phyloP scores from a whole-genome alignment of 2,329 filamentous ascomycete genomes.

The Aspergillus proliferans region DNA sequence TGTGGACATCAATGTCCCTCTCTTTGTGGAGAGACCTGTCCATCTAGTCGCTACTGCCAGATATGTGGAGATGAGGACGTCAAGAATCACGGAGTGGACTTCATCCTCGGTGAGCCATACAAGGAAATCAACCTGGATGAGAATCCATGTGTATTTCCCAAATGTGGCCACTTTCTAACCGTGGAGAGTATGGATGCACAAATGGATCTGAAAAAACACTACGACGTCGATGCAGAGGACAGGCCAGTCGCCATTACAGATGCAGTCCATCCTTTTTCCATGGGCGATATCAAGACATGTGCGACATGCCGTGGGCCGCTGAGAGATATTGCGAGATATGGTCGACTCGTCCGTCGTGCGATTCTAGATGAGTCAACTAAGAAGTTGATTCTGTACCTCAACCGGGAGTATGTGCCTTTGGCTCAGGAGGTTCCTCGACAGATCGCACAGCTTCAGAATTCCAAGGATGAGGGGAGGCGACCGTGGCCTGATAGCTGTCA shows the following conservation, averaged over 20 bases:
- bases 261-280: constrained; percentile 45
- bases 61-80: constrained; percentile 42
- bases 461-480: background rate
- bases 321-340: constrained; percentile 54
- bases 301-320: constrained; percentile 55
- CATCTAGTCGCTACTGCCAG: constrained; percentile 50
- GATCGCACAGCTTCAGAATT: constrained; percentile 21
- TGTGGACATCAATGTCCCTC: constrained; percentile 61
- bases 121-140: constrained; percentile 52
- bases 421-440: constrained; percentile 24
- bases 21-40: constrained; percentile 60
- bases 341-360: constrained; percentile 54
- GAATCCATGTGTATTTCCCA: constrained; percentile 56
- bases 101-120: constrained; percentile 51
- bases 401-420: constrained; percentile 38
- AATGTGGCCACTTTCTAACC: constrained; percentile 60
- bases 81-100: constrained; percentile 49
- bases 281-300: constrained; percentile 48
- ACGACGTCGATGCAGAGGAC: constrained; percentile 17
- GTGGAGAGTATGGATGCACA: constrained; percentile 55
- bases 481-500: constrained; percentile 1
- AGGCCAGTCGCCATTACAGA: constrained; percentile 18
- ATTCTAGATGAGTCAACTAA: constrained; percentile 59
- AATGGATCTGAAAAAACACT: constrained; percentile 46
- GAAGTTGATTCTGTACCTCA: constrained; percentile 55